Conservation (phyloP, 129 eudicot species). For the Deinandra increscens region DNA sequence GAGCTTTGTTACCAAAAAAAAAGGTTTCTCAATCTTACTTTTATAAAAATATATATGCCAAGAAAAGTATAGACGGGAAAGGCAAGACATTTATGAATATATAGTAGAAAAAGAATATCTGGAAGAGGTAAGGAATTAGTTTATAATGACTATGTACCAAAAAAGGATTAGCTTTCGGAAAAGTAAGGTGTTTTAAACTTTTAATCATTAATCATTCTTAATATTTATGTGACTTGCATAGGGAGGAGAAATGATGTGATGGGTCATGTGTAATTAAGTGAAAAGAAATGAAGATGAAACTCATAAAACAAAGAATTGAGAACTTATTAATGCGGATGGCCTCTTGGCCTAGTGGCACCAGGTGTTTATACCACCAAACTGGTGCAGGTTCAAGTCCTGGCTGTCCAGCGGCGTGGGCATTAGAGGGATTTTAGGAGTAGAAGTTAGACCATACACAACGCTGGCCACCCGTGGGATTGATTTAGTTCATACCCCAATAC, state of each 20-base stretch:
- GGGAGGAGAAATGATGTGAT: slow-evolving; percentile 9
- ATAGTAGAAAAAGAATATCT: not conserved
- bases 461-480: too few species aligned
- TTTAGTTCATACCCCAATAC: too few species aligned
- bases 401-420: too few species aligned
- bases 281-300: slow-evolving; percentile 3
- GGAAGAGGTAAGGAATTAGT: slow-evolving; percentile 1
- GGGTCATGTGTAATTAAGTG: not conserved
- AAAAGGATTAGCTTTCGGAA: not conserved
- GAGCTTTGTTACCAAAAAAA: not conserved
- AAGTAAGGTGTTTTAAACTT: slow-evolving; percentile 17
- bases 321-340: too few species aligned
- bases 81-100: not conserved
- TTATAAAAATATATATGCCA: not conserved
- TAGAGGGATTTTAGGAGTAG: too few species aligned
- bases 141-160: not conserved
- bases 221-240: not conserved
- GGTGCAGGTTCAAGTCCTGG: too few species aligned
- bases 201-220: slow-evolving; percentile 10
- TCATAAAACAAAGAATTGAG: not conserved
- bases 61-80: not conserved
- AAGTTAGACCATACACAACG: too few species aligned
- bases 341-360: too few species aligned
- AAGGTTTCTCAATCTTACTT: not conserved
- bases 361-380: too few species aligned